These are phyloP conservation scores for Aspergillus quadrilineatus DNA, from an alignment of 2,329 filamentous ascomycete genomes.

Conservation along the genomic window DNA sequence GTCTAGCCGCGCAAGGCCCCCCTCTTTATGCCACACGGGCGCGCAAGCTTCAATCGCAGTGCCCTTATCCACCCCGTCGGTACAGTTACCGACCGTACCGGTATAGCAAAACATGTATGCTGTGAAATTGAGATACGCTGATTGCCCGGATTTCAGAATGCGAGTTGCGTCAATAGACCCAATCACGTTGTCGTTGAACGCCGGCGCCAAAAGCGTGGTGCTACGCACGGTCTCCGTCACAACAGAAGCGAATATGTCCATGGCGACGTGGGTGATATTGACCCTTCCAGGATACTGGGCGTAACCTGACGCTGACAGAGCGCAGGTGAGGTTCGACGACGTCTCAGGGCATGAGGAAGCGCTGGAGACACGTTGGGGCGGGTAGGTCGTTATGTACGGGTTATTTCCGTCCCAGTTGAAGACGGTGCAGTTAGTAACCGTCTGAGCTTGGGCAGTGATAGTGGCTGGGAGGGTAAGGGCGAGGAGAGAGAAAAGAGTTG, in stretches of 20 bases:
- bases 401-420: slow-evolving; percentile 10
- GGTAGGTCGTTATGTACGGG: neutral
- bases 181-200: neutral
- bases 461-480: neutral
- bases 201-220: neutral
- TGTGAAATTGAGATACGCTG: slow-evolving; percentile 10
- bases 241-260: neutral
- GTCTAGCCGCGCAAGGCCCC: neutral
- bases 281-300: neutral
- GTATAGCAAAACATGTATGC: slow-evolving; percentile 4
- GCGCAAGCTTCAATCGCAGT: slow-evolving; percentile 1
- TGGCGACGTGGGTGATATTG: neutral
- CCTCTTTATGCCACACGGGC: slow-evolving; percentile 3
- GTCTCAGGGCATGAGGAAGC: neutral
- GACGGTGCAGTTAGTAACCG: slow-evolving; percentile 1
- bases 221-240: neutral
- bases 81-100: slow-evolving; percentile 5
- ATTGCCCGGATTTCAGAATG: slow-evolving; percentile 1
- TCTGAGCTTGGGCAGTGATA: neutral
- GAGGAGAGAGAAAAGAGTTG: neutral
- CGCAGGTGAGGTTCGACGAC: slow-evolving; percentile 1
- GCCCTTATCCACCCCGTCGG: neutral
- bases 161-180: neutral
- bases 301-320: slow-evolving; percentile 3
- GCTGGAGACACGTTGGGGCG: slow-evolving; percentile 2